Evolutionary conservation across 768 basidiomycete genomes (phyloP), one percentile per base, ranked within the genome.

Genomic region (Gymnopilus junonius): DNA sequence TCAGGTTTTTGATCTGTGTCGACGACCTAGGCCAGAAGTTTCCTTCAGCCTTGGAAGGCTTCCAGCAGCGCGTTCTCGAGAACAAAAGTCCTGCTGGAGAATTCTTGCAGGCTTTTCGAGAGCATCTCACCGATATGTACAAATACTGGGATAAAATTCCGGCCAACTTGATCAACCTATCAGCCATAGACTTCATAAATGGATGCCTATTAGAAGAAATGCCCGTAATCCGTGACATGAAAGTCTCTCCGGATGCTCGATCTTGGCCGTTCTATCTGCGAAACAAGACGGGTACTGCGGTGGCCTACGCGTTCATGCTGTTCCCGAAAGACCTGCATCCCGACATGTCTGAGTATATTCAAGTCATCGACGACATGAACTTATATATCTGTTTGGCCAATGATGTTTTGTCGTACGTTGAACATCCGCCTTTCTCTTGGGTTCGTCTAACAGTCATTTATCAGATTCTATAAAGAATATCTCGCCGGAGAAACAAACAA

Each of bases 391-490:
- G 55, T 23, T 27, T 61, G 12, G 20, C 15, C 6, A 61, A 61
- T 31, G 60, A 61, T 45, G n/a, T 61, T 3, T 14, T 61, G 17
- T 61, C 60, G 60, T 61, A 45, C 7, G 54, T 40, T 15, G 11
- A 20, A 11, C 35, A 6, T 14, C 17, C 12, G 4, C n/a, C 23
- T 39, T 25, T 55, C n/a, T 7, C 2, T 39, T 25, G 14, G 11
- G 1, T 15, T 37, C 21, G 21, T 39, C 17, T 55, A 40, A 55
- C 21, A 40, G 23, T 17, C 21, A 7, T 23, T 23, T 27, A 21
- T 34, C 39, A 63, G 62, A 23, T 59, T 58, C 32, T 59, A 63
- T 43, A 63, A 63, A 25, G 61, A 62, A 35, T 54, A 48, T 12
- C 17, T 56, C 11, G 55, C 42, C 8, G 61, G 55, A 51, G 61